Evolutionary conservation across 2,329 filamentous ascomycete species (phyloP).

Genomic region (Colletotrichum graminicola): DNA sequence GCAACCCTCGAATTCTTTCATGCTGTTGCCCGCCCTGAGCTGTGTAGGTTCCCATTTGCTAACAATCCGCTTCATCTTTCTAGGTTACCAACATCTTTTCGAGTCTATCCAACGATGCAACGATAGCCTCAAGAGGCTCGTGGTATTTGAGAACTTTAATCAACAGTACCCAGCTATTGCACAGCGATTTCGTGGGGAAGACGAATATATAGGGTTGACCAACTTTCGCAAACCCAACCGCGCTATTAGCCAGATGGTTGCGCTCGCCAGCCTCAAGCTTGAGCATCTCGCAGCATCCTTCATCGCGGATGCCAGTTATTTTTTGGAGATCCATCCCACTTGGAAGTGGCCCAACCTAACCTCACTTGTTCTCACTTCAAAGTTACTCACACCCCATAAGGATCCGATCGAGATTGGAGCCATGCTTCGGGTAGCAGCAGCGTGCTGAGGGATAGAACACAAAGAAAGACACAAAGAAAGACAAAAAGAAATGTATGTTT

Average conservation of each 20-base stretch:
- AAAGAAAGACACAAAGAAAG: too few species aligned
- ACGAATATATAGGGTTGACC: too few species aligned
- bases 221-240: too few species aligned
- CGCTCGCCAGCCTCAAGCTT: slow-evolving; percentile 45
- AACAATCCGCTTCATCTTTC: not conserved
- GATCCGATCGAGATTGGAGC: slow-evolving; percentile 42
- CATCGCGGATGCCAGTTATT: slow-evolving; percentile 47
- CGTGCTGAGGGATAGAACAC: too few species aligned
- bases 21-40: not conserved
- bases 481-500: too few species aligned
- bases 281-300: slow-evolving; percentile 47
- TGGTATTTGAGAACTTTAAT: slow-evolving; percentile 52
- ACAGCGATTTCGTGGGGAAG: slow-evolving; percentile 37
- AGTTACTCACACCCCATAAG: slow-evolving; percentile 44
- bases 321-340: slow-evolving; percentile 46
- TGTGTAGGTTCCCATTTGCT: not conserved
- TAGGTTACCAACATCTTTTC: slow-evolving; percentile 18
- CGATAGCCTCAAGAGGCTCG: slow-evolving; percentile 43
- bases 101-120: slow-evolving; percentile 28
- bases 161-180: slow-evolving; percentile 47
- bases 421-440: slow-evolving; percentile 47
- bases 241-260: slow-evolving; percentile 42
- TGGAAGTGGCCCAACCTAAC: slow-evolving; percentile 49
- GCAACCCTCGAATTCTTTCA: not conserved
- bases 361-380: slow-evolving; percentile 50